Conservation (phyloP, 192 early-diverging fungal genomes). For the Backusella tarrabulga region DNA sequence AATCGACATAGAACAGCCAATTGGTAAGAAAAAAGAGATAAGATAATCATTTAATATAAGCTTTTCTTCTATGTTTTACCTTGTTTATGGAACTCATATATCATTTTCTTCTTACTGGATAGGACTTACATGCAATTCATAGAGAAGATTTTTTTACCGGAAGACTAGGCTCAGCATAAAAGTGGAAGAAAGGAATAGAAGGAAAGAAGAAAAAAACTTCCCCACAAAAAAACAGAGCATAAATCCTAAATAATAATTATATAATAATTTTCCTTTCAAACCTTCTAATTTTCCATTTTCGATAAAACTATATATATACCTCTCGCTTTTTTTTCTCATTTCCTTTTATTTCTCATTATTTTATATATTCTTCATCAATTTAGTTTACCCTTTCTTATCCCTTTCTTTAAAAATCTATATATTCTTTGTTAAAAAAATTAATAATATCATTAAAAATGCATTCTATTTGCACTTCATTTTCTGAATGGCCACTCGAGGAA, state of each 20-base stretch:
- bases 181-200: background rate
- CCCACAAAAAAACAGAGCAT: background rate
- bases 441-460: background rate
- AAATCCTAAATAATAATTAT: background rate
- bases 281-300: background rate
- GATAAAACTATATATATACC: background rate
- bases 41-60: background rate
- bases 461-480: background rate
- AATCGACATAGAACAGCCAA: conserved; percentile 55
- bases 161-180: conserved; percentile 19
- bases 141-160: conserved; percentile 33
- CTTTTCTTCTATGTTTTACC: background rate
- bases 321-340: background rate
- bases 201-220: background rate
- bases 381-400: background rate
- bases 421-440: background rate
- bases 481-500: conserved; percentile 13
- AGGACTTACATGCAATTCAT: conserved; percentile 37
- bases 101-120: background rate
- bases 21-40: conserved; percentile 31
- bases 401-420: background rate
- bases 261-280: background rate
- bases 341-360: background rate
- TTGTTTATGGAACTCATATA: background rate
- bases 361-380: background rate